Conservation (phyloP, 371 early-diverging fungal species). For the Coemansia sp. region DNA sequence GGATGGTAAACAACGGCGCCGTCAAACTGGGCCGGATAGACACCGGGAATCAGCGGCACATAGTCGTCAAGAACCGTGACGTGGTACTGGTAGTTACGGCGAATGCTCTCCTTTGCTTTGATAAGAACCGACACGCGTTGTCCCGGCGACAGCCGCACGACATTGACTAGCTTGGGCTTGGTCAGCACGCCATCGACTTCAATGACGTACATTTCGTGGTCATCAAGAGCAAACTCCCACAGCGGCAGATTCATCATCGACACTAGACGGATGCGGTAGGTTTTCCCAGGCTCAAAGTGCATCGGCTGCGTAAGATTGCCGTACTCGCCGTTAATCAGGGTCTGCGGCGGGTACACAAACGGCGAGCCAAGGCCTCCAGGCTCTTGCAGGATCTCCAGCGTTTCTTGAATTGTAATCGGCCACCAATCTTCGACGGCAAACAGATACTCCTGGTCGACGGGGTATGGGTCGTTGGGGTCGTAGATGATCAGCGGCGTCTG, state of each 20-base stretch:
- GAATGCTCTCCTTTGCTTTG: conserved; percentile 67
- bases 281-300: conserved; percentile 67
- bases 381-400: not conserved
- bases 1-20: conserved; percentile 14
- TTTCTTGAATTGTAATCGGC: conserved; percentile 39
- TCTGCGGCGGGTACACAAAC: conserved; percentile 23
- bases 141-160: conserved; percentile 64
- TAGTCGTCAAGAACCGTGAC: conserved; percentile 63
- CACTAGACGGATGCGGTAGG: conserved; percentile 81
- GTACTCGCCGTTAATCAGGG: conserved; percentile 51
- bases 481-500: conserved; percentile 72
- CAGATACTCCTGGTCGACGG: conserved; percentile 68
- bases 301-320: conserved; percentile 44
- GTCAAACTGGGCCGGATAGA: conserved; percentile 20
- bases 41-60: conserved; percentile 22
- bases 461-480: conserved; percentile 61
- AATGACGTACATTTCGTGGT: conserved; percentile 73
- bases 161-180: conserved; percentile 57
- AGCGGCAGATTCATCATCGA: conserved; percentile 73
- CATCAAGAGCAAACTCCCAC: conserved; percentile 77
- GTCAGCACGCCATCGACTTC: conserved; percentile 76
- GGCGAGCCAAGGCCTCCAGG: not conserved
- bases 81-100: conserved; percentile 62
- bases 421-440: conserved; percentile 56
- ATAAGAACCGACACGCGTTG: conserved; percentile 73